These are phyloP conservation scores for Penicillium steckii DNA, from an alignment of 495 filamentous ascomycete species.

Conservation along the genomic window DNA sequence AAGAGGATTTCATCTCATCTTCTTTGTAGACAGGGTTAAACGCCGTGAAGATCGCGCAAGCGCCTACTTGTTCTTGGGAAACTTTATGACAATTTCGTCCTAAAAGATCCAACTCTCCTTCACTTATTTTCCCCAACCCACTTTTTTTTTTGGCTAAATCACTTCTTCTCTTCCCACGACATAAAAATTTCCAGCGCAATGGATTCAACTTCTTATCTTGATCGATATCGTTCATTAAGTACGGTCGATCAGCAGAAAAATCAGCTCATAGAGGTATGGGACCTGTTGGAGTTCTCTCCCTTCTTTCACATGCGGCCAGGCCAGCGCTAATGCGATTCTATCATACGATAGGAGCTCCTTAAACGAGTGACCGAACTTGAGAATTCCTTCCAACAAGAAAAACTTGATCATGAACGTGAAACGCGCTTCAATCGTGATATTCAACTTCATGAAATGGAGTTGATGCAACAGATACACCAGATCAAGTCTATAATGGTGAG, in stretches of 20 bases:
- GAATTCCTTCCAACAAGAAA: conserved; percentile 45
- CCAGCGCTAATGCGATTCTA: conserved; percentile 21
- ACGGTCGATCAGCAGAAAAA: conserved; percentile 51
- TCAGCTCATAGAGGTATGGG: conserved; percentile 55
- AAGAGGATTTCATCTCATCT: not conserved
- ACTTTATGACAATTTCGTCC: conserved; percentile 10
- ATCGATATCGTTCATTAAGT: conserved; percentile 49
- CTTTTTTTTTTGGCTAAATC: not conserved
- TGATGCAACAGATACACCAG: conserved; percentile 51
- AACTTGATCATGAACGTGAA: conserved; percentile 53
- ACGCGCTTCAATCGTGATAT: conserved; percentile 56
- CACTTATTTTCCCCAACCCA: conserved; percentile 3
- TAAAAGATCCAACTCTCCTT: conserved; percentile 10
- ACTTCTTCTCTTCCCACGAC: not conserved
- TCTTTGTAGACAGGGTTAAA: conserved; percentile 4
- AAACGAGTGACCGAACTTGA: conserved; percentile 47
- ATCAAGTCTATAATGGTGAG: conserved; percentile 52
- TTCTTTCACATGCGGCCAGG: conserved; percentile 1
- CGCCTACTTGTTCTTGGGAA: conserved; percentile 4
- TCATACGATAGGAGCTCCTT: conserved; percentile 43
- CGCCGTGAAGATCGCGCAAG: conserved; percentile 15
- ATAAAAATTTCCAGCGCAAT: conserved; percentile 17
- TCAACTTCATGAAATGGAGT: conserved; percentile 51
- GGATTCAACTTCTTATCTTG: conserved; percentile 36
- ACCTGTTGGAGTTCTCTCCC: not conserved